Evolutionary conservation across 371 early-diverging fungal species (phyloP).

Genomic region (Polyrhizophydium stewartii): DNA sequence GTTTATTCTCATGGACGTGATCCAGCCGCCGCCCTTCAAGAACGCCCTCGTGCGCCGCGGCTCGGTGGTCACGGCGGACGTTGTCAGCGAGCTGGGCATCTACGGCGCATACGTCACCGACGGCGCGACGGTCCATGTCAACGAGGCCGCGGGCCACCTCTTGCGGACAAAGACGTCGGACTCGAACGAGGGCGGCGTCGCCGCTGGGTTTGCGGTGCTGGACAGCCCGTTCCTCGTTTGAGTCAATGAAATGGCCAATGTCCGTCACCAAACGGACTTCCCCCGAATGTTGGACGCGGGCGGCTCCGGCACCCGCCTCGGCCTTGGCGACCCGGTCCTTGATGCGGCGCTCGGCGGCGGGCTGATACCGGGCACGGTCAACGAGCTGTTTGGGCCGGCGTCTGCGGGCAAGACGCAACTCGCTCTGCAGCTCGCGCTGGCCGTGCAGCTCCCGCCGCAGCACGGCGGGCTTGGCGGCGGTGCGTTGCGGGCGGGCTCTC

Average conservation of each 20-base stretch:
- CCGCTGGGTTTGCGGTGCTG: constrained; percentile 96
- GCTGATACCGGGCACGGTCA: constrained; percentile 52
- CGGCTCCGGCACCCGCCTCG: too few species aligned
- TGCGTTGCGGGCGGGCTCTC: constrained; percentile 25
- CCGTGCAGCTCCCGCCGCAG: constrained; percentile 53
- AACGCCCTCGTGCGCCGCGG: constrained; percentile 83
- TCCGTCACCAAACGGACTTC: constrained; percentile 13
- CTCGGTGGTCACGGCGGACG: constrained; percentile 61
- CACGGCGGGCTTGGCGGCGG: constrained; percentile 61
- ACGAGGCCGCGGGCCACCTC: constrained; percentile 83
- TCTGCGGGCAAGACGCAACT: constrained; percentile 79
- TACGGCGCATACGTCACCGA: constrained; percentile 85
- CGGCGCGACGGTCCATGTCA: constrained; percentile 59
- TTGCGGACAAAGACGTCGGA: constrained; percentile 84
- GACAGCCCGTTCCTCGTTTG: constrained; percentile 60
- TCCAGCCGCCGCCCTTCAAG: constrained; percentile 69
- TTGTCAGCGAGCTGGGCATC: constrained; percentile 89
- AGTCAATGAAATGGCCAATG: too few species aligned
- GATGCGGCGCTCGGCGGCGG: constrained; percentile 56
- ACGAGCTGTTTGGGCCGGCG: constrained; percentile 47
- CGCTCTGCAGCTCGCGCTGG: constrained; percentile 71
- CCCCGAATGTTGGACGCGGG: constrained; percentile 7
- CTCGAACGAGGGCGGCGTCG: constrained; percentile 94
- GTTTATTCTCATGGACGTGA: constrained; percentile 78
- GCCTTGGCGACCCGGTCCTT: constrained; percentile 49